phyloP scores from a whole-genome alignment of 305 asterid genomes.

The Fraxinus latifolia region DNA sequence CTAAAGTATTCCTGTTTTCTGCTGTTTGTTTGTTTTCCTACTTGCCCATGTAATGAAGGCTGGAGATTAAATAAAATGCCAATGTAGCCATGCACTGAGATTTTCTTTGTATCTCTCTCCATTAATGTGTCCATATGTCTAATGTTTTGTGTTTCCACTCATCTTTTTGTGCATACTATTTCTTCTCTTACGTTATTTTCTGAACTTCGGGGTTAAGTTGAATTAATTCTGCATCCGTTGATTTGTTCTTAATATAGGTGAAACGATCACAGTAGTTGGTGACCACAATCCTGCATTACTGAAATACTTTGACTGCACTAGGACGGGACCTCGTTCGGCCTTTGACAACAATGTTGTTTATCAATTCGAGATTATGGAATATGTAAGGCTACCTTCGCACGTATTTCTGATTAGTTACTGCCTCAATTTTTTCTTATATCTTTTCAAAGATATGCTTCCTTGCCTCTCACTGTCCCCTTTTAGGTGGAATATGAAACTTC shows the following conservation, averaged over 20 bases:
- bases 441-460: slow-evolving; percentile 3
- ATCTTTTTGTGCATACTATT: slow-evolving; percentile 15
- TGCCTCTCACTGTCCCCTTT: background rate
- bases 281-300: slow-evolving; percentile 82
- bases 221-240: background rate
- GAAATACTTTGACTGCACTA: slow-evolving; percentile 89
- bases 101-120: background rate
- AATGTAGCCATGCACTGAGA: background rate
- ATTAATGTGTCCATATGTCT: background rate
- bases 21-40: background rate
- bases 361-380: slow-evolving; percentile 98
- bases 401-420: slow-evolving; percentile 19
- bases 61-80: background rate
- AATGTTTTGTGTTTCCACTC: slow-evolving; percentile 3
- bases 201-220: background rate
- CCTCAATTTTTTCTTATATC: slow-evolving; percentile 3
- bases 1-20: background rate
- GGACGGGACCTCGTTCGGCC: slow-evolving; percentile 99
- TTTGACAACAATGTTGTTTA: slow-evolving; percentile 90
- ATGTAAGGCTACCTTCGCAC: slow-evolving; percentile 57
- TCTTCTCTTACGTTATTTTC: slow-evolving; percentile 17
- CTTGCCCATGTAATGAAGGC: background rate
- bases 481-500: background rate
- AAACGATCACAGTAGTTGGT: slow-evolving; percentile 93
- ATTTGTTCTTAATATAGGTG: slow-evolving; percentile 52